Conservation (phyloP, 2,329 filamentous ascomycete species). For the Coleophoma cylindrospora region DNA sequence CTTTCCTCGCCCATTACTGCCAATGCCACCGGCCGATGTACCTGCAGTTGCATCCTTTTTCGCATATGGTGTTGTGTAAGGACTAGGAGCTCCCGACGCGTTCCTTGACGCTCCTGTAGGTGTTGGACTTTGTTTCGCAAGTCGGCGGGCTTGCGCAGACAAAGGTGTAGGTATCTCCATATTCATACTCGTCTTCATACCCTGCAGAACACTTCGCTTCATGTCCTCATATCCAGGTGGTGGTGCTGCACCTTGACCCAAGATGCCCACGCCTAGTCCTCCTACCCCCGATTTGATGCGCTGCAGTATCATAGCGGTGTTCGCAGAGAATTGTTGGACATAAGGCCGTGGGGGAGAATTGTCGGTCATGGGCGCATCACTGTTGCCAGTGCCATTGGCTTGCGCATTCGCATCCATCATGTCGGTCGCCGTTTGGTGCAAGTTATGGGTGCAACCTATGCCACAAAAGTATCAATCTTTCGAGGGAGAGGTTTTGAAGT, state of each 20-base stretch:
- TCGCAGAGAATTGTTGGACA: slow-evolving; percentile 28
- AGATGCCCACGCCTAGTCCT: slow-evolving; percentile 6
- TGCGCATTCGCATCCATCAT: slow-evolving; percentile 21
- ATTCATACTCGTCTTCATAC: slow-evolving; percentile 28
- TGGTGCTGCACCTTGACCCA: slow-evolving; percentile 1
- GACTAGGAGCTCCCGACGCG: slow-evolving; percentile 10
- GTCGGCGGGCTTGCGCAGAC: not conserved
- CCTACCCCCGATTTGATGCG: slow-evolving; percentile 24
- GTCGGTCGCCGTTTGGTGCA: not conserved
- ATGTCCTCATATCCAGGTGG: slow-evolving; percentile 28
- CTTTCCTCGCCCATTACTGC: not conserved
- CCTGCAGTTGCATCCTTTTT: slow-evolving; percentile 12
- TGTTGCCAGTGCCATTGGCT: slow-evolving; percentile 9
- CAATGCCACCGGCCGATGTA: not conserved
- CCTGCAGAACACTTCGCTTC: slow-evolving; percentile 25
- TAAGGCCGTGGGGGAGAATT: slow-evolving; percentile 22
- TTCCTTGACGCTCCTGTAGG: not conserved
- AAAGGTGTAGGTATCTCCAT: slow-evolving; percentile 24
- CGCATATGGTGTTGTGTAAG: slow-evolving; percentile 16
- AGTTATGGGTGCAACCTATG: too few species aligned
- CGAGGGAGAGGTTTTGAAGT: too few species aligned
- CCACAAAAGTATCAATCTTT: too few species aligned
- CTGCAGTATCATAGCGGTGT: slow-evolving; percentile 30
- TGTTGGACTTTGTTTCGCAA: not conserved
- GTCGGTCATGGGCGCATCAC: slow-evolving; percentile 11